Conservation (phyloP, 192 early-diverging fungal genomes). For the Lobosporangium transversale region DNA sequence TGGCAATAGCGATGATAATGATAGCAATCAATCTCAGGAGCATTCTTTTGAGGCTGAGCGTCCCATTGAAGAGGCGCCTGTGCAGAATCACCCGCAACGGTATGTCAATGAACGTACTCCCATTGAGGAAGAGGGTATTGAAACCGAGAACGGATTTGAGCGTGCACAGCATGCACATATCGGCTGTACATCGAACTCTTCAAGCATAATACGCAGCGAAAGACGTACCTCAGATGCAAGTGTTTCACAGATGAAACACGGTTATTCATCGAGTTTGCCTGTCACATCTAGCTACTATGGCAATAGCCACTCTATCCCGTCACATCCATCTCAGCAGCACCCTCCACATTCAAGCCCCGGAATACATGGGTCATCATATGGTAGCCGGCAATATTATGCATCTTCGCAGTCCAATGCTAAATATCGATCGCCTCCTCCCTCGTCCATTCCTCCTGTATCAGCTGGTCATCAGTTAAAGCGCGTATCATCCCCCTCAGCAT, state of each 20-base stretch:
- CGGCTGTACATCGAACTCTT: background rate
- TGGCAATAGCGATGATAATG: constrained; percentile 21
- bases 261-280: constrained; percentile 2
- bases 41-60: constrained; percentile 5
- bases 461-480: constrained; percentile 17
- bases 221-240: constrained; percentile 19
- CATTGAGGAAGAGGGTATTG: constrained; percentile 24
- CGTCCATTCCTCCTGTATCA: background rate
- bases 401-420: constrained; percentile 1
- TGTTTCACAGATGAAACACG: background rate
- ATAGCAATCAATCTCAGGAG: constrained; percentile 12
- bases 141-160: constrained; percentile 41
- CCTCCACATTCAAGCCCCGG: background rate
- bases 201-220: background rate
- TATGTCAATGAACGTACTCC: constrained; percentile 2
- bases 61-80: background rate
- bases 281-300: constrained; percentile 11
- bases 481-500: constrained; percentile 9
- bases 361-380: constrained; percentile 30
- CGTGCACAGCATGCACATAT: background rate
- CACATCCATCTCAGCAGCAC: constrained; percentile 12
- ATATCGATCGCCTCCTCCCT: constrained; percentile 31
- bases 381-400: constrained; percentile 24
- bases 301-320: constrained; percentile 12
- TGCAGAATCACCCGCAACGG: background rate